Conservation (phyloP, 176 grass and related monocot species). For the Canna indica region DNA sequence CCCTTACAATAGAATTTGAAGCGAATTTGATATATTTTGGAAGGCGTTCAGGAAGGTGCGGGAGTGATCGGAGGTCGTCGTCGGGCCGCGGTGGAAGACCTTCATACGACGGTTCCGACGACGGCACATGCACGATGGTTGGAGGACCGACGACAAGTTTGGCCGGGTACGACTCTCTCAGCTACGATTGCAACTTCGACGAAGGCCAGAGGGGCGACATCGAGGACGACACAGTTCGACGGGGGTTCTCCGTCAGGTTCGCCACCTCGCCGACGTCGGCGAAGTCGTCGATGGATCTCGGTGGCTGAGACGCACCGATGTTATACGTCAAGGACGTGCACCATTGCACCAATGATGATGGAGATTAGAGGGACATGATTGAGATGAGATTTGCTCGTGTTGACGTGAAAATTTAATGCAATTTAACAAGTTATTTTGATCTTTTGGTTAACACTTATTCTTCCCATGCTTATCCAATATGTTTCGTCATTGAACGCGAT, state of each 20-base stretch:
- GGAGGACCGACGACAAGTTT: not conserved
- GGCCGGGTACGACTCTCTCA: constrained; percentile 13
- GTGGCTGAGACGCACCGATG: not conserved
- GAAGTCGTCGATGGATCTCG: constrained; percentile 7
- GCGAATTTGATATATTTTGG: too few relatives aligned
- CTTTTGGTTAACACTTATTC: too few relatives aligned
- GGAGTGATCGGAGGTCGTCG: constrained; percentile 18
- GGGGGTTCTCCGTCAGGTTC: constrained; percentile 8
- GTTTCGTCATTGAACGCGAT: too few relatives aligned
- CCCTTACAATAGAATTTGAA: too few relatives aligned
- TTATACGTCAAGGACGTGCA: not conserved
- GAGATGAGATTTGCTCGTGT: not conserved
- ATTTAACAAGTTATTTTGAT: too few relatives aligned
- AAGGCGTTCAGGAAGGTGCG: constrained; percentile 7
- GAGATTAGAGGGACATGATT: not conserved
- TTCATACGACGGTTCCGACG: constrained; percentile 12
- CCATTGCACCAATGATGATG: not conserved
- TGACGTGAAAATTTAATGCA: too few relatives aligned
- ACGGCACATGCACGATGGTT: not conserved
- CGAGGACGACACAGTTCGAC: not conserved
- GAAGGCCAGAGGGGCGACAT: constrained; percentile 5
- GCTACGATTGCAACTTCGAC: constrained; percentile 21
- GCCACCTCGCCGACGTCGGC: not conserved
- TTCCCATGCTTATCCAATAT: too few relatives aligned
- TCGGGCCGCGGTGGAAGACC: constrained; percentile 17